Evolutionary conservation across 2,329 filamentous ascomycete species (phyloP).

Genomic region (Aspergillus pseudoglaucus): DNA sequence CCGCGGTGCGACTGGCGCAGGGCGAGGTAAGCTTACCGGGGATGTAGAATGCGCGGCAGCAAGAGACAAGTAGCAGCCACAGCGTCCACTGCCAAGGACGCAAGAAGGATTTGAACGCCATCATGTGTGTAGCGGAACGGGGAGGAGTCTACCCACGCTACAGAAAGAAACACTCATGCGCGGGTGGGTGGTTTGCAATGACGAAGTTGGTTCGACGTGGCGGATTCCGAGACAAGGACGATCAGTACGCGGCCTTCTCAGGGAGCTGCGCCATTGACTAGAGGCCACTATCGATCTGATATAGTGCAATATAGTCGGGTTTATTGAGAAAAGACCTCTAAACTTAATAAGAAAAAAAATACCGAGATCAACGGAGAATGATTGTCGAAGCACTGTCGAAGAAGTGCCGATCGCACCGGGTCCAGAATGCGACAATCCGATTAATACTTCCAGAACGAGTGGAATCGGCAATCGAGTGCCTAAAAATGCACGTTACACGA

Average conservation of each 20-base stretch:
- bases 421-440: not conserved
- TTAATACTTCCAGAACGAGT: not conserved
- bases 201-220: constrained; percentile 10
- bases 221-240: constrained; percentile 8
- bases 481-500: not conserved
- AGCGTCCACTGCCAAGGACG: constrained; percentile 16
- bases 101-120: constrained; percentile 10
- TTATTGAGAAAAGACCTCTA: too few species aligned
- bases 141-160: constrained; percentile 3
- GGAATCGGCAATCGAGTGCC: not conserved
- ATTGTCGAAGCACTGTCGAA: not conserved
- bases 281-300: too few species aligned
- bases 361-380: not conserved
- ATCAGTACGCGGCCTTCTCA: not conserved
- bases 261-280: too few species aligned
- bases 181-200: constrained; percentile 3
- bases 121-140: constrained; percentile 6
- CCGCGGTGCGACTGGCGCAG: not conserved
- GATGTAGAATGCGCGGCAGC: constrained; percentile 69
- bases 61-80: constrained; percentile 47
- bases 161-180: constrained; percentile 5
- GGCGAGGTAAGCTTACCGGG: constrained; percentile 54
- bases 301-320: too few species aligned
- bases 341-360: not conserved
- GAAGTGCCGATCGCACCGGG: too few species aligned